Evolutionary conservation across 306 rosid species (phyloP).

Genomic region (Dalbergia cochinchinensis): DNA sequence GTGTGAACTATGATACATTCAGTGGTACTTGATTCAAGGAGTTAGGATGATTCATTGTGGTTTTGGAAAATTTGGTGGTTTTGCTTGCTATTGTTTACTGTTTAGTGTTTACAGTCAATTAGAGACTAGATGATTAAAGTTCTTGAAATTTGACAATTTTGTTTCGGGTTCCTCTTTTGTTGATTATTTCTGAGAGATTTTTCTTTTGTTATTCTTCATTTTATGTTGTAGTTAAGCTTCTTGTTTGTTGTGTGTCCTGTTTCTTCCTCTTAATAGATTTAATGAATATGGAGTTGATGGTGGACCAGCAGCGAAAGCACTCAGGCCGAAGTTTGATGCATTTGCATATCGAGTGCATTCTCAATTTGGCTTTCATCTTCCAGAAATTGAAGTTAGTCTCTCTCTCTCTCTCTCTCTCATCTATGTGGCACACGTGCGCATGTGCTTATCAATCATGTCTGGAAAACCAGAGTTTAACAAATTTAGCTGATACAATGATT

Average conservation of each 20-base stretch:
- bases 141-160: not conserved
- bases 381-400: constrained; percentile 59
- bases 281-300: constrained; percentile 65
- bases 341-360: constrained; percentile 55
- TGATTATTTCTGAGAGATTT: not conserved
- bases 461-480: not conserved
- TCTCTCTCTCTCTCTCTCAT: constrained; percentile 9
- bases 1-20: not conserved
- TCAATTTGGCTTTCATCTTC: constrained; percentile 60
- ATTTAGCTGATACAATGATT: not conserved
- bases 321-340: constrained; percentile 62
- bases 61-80: not conserved
- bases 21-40: not conserved
- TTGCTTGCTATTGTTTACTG: constrained; percentile 9
- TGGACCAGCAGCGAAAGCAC: constrained; percentile 56
- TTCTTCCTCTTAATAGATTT: constrained; percentile 40
- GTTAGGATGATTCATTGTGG: not conserved
- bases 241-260: constrained; percentile 19
- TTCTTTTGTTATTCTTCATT: not conserved
- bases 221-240: constrained; percentile 23
- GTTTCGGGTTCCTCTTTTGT: not conserved
- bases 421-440: not conserved
- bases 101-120: not conserved
- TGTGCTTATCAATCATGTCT: not conserved
- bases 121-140: constrained; percentile 11